These are phyloP conservation scores for Botrytis pseudocinerea DNA, from an alignment of 2,329 filamentous ascomycete species.

Conservation along the genomic window DNA sequence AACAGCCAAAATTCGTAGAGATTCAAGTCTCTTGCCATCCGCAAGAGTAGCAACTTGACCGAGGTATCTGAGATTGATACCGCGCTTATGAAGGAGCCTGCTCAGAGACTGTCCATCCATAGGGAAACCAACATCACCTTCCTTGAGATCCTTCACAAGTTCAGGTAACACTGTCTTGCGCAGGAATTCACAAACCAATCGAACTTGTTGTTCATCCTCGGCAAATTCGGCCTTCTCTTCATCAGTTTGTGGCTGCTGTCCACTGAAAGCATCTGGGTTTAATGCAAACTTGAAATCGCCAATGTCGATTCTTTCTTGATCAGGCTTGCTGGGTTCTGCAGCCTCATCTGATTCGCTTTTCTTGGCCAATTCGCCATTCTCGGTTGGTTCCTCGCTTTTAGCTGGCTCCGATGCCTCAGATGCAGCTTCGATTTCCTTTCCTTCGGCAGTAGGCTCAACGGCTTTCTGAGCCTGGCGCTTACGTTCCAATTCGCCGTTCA, in stretches of 20 bases:
- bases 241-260: conserved; percentile 84
- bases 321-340: conserved; percentile 37
- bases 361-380: background rate
- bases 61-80: conserved; percentile 96
- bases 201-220: conserved; percentile 85
- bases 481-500: conserved; percentile 73
- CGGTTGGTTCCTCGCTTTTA: conserved; percentile 2
- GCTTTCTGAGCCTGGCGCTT: conserved; percentile 49
- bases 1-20: conserved; percentile 72
- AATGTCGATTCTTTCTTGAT: conserved; percentile 72
- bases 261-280: conserved; percentile 95
- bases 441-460: conserved; percentile 4
- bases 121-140: conserved; percentile 93
- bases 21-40: conserved; percentile 70
- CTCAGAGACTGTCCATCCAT: conserved; percentile 96
- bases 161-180: conserved; percentile 77
- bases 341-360: conserved; percentile 4
- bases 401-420: conserved; percentile 15
- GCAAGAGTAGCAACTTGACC: conserved; percentile 75
- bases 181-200: conserved; percentile 78
- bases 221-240: conserved; percentile 83
- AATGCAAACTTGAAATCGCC: conserved; percentile 84
- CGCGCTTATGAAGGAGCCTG: conserved; percentile 88
- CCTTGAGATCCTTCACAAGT: conserved; percentile 80
- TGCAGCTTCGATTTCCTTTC: background rate